Base-by-base conservation (phyloP, 495 filamentous ascomycete species). In the Xylaria intraflava region DNA sequence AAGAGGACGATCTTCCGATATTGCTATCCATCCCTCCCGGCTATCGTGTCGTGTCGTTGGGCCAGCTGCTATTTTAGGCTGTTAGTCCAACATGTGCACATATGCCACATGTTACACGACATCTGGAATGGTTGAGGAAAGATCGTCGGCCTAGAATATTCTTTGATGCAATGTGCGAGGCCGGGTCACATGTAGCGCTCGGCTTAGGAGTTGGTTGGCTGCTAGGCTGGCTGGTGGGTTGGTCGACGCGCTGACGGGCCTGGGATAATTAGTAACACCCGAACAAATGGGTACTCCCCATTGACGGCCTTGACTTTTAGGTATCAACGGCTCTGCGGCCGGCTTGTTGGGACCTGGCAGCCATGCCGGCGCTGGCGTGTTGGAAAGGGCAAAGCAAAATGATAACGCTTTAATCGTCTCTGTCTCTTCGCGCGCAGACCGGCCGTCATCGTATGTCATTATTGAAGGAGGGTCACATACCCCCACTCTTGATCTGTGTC, bases 31-130 rank as follows among this genome's bases (percentile, higher is more conserved):
- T 20, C 51, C 38, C n/a, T 40, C 33, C 38, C 51, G 16, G 42
- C 27, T 45, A 26, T 46, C 26, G 41, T 31, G 22, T 30, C 12
- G 42, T 46, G 29, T 40, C 12, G 31, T 40, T 43, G 19, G 36
- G 33, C 41, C 38, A 17, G 41, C 4, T 24, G 19, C 40, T 46
- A 40, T 30, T 54, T 54, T 54, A 54, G 43, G 36, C 44, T 55
- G 45, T 48, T 42, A 12, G 19, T 29, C 19, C 45, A 42, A 40
- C 43, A 29, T 33, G 26, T 40, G 40, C 10, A 29, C 4, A 20
- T 43, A 6, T 27, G 23, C 51, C 36, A 48, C 44, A 55, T 43
- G 45, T 48, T 55, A 43, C 52, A 43, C 36, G 38, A 31, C 52
- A 49, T 30, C 20, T 41, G 23, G 27, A 29, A 48, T n/a, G n/a